These are phyloP conservation scores for Cenchrus purpureus DNA, from an alignment of 176 grass and related monocot genomes.

Conservation along the genomic window DNA sequence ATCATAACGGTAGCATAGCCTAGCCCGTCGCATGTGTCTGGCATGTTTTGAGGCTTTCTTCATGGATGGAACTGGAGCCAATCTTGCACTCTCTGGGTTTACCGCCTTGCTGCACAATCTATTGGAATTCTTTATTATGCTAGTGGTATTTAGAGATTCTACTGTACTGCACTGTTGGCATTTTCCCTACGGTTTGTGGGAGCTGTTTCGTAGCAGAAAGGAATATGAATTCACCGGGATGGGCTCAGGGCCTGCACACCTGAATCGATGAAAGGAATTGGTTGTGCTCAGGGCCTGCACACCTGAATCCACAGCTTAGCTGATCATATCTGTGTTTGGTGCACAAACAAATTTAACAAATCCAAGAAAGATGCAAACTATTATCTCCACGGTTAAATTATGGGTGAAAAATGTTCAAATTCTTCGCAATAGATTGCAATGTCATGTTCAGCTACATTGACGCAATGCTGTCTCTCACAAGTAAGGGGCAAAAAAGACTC, in stretches of 20 bases:
- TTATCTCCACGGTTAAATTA: not conserved
- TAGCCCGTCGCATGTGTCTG: slow-evolving; percentile 1
- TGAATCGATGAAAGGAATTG: not conserved
- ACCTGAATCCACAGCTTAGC: not conserved
- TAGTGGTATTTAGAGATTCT: not conserved
- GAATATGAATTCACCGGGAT: not conserved
- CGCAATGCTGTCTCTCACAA: not conserved
- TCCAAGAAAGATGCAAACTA: not conserved
- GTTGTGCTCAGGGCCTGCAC: too few relatives aligned
- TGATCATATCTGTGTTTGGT: not conserved
- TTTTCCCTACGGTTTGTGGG: not conserved
- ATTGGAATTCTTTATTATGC: not conserved
- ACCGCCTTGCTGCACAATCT: not conserved
- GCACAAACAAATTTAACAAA: not conserved
- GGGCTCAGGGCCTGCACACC: not conserved
- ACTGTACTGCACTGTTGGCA: not conserved
- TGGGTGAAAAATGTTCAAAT: not conserved
- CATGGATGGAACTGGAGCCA: slow-evolving; percentile 1
- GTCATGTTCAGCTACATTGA: not conserved
- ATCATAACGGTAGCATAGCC: slow-evolving; percentile 2
- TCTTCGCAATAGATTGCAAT: not conserved
- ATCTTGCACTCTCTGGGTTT: not conserved
- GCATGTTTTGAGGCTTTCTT: slow-evolving; percentile 4
- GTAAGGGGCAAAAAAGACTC: not conserved
- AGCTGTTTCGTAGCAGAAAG: not conserved